These are phyloP conservation scores for Scorias spongiosa DNA, from an alignment of 2,329 filamentous ascomycete genomes.

Conservation along the genomic window DNA sequence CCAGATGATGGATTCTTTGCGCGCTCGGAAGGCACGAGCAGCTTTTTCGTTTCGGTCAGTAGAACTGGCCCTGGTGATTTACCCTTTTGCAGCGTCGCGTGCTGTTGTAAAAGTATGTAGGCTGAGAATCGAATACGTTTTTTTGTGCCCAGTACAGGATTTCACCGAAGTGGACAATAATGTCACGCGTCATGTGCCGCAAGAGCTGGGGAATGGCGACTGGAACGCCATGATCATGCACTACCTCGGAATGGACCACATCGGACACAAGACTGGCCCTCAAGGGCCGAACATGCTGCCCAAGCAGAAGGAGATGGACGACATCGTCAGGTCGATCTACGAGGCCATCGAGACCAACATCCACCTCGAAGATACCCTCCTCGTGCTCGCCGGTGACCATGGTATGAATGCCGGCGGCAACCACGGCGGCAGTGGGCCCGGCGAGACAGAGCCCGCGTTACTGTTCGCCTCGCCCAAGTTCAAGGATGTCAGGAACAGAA, in stretches of 20 bases:
- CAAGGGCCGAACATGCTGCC: conserved; percentile 73
- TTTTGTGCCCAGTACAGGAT: conserved; percentile 42
- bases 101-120: conserved; percentile 14
- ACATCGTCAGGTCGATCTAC: conserved; percentile 62
- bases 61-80: conserved; percentile 17
- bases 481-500: conserved; percentile 12
- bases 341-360: conserved; percentile 52
- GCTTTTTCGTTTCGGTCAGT: conserved; percentile 92
- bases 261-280: conserved; percentile 90
- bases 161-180: conserved; percentile 97
- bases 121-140: conserved; percentile 12
- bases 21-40: conserved; percentile 80
- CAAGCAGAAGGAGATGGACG: conserved; percentile 91
- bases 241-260: conserved; percentile 91
- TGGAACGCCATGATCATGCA: conserved; percentile 93
- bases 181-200: conserved; percentile 75
- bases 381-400: conserved; percentile 84
- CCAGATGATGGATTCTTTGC: conserved; percentile 58
- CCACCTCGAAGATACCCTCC: conserved; percentile 62
- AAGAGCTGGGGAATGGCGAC: conserved; percentile 60
- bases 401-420: conserved; percentile 99
- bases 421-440: conserved; percentile 82
- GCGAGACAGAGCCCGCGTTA: conserved; percentile 85
- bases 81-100: neutral
- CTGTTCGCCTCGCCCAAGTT: conserved; percentile 84